Evolutionary conservation across 2,329 filamentous ascomycete species (phyloP), one percentile per base, ranked within the genome.

Genomic region (Camptophora hylomeconis): DNA sequence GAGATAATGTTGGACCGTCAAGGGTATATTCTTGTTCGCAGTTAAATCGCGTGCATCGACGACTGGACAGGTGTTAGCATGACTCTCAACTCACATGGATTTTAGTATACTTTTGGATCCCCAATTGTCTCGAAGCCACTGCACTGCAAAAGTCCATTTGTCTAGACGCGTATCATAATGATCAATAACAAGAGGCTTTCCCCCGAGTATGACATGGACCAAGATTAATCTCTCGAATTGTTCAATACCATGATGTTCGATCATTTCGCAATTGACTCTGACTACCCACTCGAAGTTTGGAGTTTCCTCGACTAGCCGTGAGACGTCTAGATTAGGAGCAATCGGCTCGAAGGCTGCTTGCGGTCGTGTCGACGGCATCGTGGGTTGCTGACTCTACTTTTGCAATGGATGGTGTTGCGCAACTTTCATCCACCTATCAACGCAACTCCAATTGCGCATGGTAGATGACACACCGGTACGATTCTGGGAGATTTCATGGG

Each of bases 271-370:
- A 4, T 78, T 77, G 19, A 95, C 79, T 26, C 83, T 74, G 28
- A 79, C 71, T 5, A 80, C 86, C 70, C 80, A 89, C 53, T 84
- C 74, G 47, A 98, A 92, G 48, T 92, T 93, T 2, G 75, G 66
- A 0, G 78, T 80, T 6, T 68, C 67, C 33, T 89, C 76, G 10
- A 95, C 81, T 2, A 95, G 63, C 1, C 60, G 58, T 20, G 72
- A 60, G 10, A 95, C 63, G 49, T 95, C 78, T 33, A 95, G 72
- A 47, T 87, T 73, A 0, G 86, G 86, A 0, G 84, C 72, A 25
- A 95, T 80, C 1, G 87, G 86, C 52, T 92, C 83, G 53, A 95
- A 95, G 28, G 84, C 82, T 10, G 84, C 83, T 48, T 83, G 77
- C 1, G 82, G 82, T 45, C 86, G 75, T 34, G 77, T 63, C 9